Conservation (phyloP, 768 basidiomycete genomes). For the Xerocomus brunneocitrinus region DNA sequence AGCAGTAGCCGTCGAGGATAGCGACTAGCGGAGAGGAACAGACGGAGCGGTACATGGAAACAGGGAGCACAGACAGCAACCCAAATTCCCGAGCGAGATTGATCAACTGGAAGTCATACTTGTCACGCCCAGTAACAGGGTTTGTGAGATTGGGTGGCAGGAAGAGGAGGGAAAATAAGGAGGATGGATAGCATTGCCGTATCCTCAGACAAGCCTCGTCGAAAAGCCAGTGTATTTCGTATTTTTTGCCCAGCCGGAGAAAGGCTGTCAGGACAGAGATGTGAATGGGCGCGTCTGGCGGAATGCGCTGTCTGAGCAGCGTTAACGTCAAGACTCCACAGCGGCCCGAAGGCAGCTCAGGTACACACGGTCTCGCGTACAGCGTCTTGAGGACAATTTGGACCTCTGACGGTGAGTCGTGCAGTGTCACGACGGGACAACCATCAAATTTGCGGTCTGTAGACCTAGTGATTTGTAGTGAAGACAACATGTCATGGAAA, state of each 20-base stretch:
- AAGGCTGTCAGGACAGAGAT: constrained; percentile 20
- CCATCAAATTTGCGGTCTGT: constrained; percentile 18
- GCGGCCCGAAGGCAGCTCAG: neutral
- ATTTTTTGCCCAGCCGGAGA: constrained; percentile 23
- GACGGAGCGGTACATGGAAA: constrained; percentile 23
- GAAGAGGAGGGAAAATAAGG: constrained; percentile 23
- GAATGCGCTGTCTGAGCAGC: constrained; percentile 20
- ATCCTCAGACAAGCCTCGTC: constrained; percentile 21
- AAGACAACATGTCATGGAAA: constrained; percentile 17
- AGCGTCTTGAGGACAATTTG: constrained; percentile 25
- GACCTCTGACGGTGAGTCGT: constrained; percentile 19
- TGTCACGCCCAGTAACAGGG: constrained; percentile 21
- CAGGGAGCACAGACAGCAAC: constrained; percentile 19
- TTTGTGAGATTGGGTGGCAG: constrained; percentile 18
- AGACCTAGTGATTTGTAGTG: constrained; percentile 6
- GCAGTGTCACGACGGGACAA: constrained; percentile 19
- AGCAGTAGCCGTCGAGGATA: constrained; percentile 24
- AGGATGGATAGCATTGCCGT: constrained; percentile 21
- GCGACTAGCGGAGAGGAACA: constrained; percentile 16
- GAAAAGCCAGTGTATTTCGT: constrained; percentile 22
- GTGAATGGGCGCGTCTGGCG: constrained; percentile 14
- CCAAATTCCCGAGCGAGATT: constrained; percentile 23
- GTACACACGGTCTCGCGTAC: constrained; percentile 22
- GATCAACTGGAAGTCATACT: constrained; percentile 24
- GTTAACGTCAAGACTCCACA: constrained; percentile 2